Percentiles rank a stretch among this genome's conserved stretches.
Conservation (phyloP, 2,329 filamentous ascomycete genomes). For the Emmonsiellopsis sp. region DNA sequence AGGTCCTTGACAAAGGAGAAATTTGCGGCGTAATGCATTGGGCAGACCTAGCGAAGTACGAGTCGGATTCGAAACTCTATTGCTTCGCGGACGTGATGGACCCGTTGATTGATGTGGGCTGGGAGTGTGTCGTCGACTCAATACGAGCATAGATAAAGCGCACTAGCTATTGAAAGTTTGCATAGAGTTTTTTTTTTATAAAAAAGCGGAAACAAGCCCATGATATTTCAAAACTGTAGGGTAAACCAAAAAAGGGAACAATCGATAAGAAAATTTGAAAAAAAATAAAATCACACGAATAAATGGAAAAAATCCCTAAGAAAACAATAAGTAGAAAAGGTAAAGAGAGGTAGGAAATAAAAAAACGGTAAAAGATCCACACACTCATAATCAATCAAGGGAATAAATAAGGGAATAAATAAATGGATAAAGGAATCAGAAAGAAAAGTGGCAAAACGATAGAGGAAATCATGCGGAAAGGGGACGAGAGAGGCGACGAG, state of each 20-base stretch:
- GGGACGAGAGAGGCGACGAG: slow-evolving; percentile 7
- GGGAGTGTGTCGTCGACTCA: neutral
- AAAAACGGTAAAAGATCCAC: neutral
- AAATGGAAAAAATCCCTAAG: neutral
- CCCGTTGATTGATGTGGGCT: neutral
- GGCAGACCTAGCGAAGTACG: neutral
- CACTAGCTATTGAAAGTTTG: no score
- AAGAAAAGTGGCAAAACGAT: slow-evolving; percentile 24
- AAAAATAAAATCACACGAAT: slow-evolving; percentile 1
- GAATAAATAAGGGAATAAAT: slow-evolving; percentile 14
- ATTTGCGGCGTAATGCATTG: neutral
- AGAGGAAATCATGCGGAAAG: slow-evolving; percentile 26
- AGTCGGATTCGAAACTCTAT: neutral
- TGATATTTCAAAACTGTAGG: slow-evolving; percentile 1
- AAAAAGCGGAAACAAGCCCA: slow-evolving; percentile 1
- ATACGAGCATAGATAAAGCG: no score
- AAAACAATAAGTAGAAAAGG: neutral
- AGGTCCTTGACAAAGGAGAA: neutral
- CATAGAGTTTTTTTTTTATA: neutral
- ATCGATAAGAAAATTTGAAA: neutral
- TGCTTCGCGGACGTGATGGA: neutral
- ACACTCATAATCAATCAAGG: slow-evolving; percentile 1
- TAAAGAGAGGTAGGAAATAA: neutral
- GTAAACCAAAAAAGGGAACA: neutral
- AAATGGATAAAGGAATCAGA: slow-evolving; percentile 11